Conservation (phyloP, 2,329 filamentous ascomycete genomes). For the Penicillium sp. region DNA sequence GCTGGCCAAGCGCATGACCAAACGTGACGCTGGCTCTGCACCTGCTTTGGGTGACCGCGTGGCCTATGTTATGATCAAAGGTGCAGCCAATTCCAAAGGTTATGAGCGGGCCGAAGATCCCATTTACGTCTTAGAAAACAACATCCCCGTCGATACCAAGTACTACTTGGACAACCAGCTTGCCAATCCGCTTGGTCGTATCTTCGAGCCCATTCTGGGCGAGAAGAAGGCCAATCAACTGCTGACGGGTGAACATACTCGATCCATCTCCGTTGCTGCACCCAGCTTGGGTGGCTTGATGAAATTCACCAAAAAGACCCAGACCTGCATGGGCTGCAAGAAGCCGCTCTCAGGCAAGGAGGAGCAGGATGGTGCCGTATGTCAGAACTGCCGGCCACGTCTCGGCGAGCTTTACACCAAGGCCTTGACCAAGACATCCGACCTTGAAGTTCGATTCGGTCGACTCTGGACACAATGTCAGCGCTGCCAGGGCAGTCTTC, state of each 20-base stretch:
- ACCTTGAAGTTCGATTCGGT: constrained; percentile 89
- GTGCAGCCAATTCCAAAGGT: constrained; percentile 82
- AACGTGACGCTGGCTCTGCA: constrained; percentile 91
- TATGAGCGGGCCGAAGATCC: constrained; percentile 98
- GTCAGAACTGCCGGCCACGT: constrained; percentile 76
- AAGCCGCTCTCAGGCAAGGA: constrained; percentile 80
- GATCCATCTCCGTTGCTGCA: constrained; percentile 88
- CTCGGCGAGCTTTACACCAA: constrained; percentile 93
- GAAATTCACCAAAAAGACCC: constrained; percentile 97
- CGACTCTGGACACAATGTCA: constrained; percentile 98
- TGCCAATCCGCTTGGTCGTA: constrained; percentile 86
- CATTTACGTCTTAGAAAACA: constrained; percentile 95
- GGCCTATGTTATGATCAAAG: constrained; percentile 96
- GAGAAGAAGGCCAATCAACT: constrained; percentile 86
- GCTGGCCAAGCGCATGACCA: constrained; percentile 92
- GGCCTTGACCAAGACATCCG: constrained; percentile 80
- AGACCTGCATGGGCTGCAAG: constrained; percentile 99
- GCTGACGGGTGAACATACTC: constrained; percentile 88
- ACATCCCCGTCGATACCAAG: constrained; percentile 94
- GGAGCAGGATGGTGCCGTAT: constrained; percentile 83
- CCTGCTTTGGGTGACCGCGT: constrained; percentile 92
- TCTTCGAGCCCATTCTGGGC: constrained; percentile 96
- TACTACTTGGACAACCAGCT: constrained; percentile 99
- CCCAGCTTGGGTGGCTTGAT: constrained; percentile 90
- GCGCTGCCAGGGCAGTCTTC: constrained; percentile 94